phyloP scores from a whole-genome alignment of 2,329 filamentous ascomycete genomes.

The Fusarium pseudonygamai region DNA sequence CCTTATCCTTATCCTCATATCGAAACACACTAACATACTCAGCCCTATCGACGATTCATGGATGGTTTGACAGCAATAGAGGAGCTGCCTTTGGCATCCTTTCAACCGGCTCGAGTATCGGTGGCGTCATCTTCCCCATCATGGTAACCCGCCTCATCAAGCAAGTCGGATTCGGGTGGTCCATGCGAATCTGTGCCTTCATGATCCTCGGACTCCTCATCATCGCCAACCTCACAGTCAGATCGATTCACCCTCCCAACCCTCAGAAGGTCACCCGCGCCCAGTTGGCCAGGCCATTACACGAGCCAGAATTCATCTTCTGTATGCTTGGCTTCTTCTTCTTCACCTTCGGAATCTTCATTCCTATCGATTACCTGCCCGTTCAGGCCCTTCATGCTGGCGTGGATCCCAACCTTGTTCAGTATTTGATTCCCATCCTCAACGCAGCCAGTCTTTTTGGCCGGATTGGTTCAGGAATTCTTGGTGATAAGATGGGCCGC shows the following conservation, averaged over 20 bases:
- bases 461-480: slow-evolving; percentile 46
- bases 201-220: slow-evolving; percentile 48
- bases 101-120: slow-evolving; percentile 49
- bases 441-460: slow-evolving; percentile 53
- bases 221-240: slow-evolving; percentile 46
- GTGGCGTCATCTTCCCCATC: slow-evolving; percentile 54
- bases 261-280: slow-evolving; percentile 43
- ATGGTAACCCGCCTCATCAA: slow-evolving; percentile 50
- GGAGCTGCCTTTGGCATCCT: slow-evolving; percentile 50
- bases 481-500: slow-evolving; percentile 50
- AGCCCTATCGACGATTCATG: slow-evolving; percentile 46
- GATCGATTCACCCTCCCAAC: slow-evolving; percentile 33
- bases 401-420: slow-evolving; percentile 41
- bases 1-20: fast-evolving
- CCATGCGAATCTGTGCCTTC: slow-evolving; percentile 52
- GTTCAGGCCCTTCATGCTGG: slow-evolving; percentile 45
- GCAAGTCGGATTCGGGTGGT: slow-evolving; percentile 51
- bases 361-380: slow-evolving; percentile 50
- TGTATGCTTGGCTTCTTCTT: slow-evolving; percentile 47
- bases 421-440: slow-evolving; percentile 52
- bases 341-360: slow-evolving; percentile 50
- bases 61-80: slow-evolving; percentile 49
- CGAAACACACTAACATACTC: background rate
- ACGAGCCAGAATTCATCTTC: slow-evolving; percentile 47
- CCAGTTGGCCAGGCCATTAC: slow-evolving; percentile 47